Conservation (phyloP, 306 rosid genomes). For the Citrullus mucosospermus region DNA sequence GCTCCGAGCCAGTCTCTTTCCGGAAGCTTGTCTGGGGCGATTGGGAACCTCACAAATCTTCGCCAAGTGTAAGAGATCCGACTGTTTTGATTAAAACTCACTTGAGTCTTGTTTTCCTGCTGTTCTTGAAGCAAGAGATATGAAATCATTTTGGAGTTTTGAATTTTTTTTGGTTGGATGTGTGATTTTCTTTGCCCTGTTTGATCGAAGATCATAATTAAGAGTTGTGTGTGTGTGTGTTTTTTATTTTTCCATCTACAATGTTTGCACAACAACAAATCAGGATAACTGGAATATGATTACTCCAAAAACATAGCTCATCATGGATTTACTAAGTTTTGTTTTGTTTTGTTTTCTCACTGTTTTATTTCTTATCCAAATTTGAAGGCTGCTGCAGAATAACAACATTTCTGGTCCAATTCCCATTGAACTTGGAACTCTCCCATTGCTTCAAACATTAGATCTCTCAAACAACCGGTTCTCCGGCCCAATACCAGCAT, state of each 20-base stretch:
- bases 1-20: constrained; percentile 93
- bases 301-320: neutral
- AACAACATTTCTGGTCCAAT: constrained; percentile 76
- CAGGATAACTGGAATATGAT: neutral
- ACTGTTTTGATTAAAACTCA: neutral
- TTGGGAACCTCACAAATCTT: constrained; percentile 75
- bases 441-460: constrained; percentile 64
- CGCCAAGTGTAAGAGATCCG: constrained; percentile 63
- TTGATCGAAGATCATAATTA: neutral
- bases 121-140: neutral
- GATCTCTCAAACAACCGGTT: constrained; percentile 81
- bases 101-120: neutral
- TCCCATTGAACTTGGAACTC: constrained; percentile 60
- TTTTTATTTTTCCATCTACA: neutral
- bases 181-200: neutral
- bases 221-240: neutral
- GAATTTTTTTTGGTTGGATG: neutral
- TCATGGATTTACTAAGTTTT: neutral
- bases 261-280: constrained; percentile 1
- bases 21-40: constrained; percentile 56
- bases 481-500: constrained; percentile 50
- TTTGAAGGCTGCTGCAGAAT: constrained; percentile 66
- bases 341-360: constrained; percentile 8
- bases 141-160: neutral
- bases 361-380: constrained; percentile 1